Percentiles rank a stretch among this genome's conserved stretches.
phyloP scores from a whole-genome alignment of 1,284 basidiomycete genomes.

The Cryptococcus sp. region DNA sequence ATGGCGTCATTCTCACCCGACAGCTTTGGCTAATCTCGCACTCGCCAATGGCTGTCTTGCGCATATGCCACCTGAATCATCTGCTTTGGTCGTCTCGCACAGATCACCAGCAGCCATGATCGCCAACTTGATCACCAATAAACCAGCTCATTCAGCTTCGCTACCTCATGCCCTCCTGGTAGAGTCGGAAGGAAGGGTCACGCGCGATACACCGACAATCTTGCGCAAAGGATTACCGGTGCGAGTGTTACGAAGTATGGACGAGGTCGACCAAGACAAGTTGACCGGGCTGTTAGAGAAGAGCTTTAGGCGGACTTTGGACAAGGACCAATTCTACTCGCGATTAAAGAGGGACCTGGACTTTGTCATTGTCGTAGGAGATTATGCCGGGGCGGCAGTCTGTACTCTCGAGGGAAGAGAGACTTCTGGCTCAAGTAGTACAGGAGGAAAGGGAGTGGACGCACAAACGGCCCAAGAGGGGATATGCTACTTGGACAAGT shows the following conservation, averaged over 20 bases:
- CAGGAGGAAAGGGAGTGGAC: constrained; percentile 9
- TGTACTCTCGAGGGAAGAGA: constrained; percentile 74
- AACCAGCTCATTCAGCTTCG: constrained; percentile 92
- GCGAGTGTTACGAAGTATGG: constrained; percentile 67
- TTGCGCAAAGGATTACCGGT: constrained; percentile 86
- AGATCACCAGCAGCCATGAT: constrained; percentile 93
- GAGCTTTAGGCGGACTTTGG: constrained; percentile 76
- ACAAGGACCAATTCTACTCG: constrained; percentile 72
- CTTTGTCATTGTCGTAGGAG: constrained; percentile 92
- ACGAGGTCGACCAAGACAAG: constrained; percentile 71
- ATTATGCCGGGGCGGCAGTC: constrained; percentile 93
- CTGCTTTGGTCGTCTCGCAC: constrained; percentile 95
- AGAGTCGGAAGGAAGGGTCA: constrained; percentile 73
- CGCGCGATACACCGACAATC: constrained; percentile 88
- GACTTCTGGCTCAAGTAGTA: constrained; percentile 5
- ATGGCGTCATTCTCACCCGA: constrained; percentile 81
- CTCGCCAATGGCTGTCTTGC: constrained; percentile 83
- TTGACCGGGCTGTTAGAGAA: constrained; percentile 80
- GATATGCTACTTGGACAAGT: constrained; percentile 97
- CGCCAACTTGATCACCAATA: constrained; percentile 97
- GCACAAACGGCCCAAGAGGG: constrained; percentile 16
- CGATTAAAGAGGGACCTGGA: constrained; percentile 77
- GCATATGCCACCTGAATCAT: constrained; percentile 91
- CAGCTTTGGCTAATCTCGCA: constrained; percentile 82
- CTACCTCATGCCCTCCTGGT: constrained; percentile 89